Conservation (phyloP, 495 filamentous ascomycete genomes). For the Hypoxylon rickii region DNA sequence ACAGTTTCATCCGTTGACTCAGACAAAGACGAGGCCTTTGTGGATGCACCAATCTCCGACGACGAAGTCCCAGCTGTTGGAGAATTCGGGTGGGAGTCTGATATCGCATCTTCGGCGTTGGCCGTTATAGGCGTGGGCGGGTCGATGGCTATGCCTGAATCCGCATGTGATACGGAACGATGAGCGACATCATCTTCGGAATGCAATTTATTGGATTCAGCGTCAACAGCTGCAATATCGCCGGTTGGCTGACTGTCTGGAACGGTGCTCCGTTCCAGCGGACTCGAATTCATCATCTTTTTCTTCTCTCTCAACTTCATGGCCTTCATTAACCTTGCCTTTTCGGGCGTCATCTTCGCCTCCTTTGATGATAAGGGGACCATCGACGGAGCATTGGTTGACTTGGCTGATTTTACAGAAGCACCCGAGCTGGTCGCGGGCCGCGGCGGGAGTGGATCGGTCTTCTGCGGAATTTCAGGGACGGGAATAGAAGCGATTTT, state of each 20-base stretch:
- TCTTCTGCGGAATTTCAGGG: conserved; percentile 33
- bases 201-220: conserved; percentile 19
- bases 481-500: conserved; percentile 22
- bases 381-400: conserved; percentile 43
- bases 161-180: conserved; percentile 41
- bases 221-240: conserved; percentile 31
- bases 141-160: conserved; percentile 47
- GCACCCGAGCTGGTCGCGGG: conserved; percentile 59
- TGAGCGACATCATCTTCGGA: conserved; percentile 20
- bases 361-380: conserved; percentile 49
- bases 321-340: conserved; percentile 89
- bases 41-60: conserved; percentile 57
- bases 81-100: conserved; percentile 58
- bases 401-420: conserved; percentile 48
- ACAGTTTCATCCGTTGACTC: conserved; percentile 59
- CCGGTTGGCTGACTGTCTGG: conserved; percentile 6
- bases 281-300: conserved; percentile 62
- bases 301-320: conserved; percentile 83
- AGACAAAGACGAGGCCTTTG: conserved; percentile 59
- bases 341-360: conserved; percentile 80
- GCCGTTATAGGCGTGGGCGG: conserved; percentile 34
- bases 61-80: conserved; percentile 46
- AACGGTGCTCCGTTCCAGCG: conserved; percentile 23
- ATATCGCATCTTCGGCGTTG: conserved; percentile 43
- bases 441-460: conserved; percentile 45